Evolutionary conservation across 257 asterid genomes (phyloP).

Genomic region (Nicotiana paniculata): DNA sequence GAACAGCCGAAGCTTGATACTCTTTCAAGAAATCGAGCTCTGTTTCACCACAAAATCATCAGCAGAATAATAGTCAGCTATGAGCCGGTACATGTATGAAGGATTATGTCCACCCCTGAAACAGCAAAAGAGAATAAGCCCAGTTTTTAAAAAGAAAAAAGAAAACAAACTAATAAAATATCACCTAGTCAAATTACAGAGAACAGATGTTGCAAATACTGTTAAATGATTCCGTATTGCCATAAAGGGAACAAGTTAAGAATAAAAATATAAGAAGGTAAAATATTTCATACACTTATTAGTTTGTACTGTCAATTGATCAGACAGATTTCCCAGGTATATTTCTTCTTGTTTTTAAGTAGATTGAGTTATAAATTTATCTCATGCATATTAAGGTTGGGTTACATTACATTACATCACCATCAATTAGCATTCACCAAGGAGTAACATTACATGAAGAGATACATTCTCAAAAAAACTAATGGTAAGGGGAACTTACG

Average conservation of each 20-base stretch:
- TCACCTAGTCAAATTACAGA: neutral
- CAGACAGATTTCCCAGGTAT: neutral
- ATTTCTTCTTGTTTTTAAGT: neutral
- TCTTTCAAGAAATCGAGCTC: slow-evolving; percentile 56
- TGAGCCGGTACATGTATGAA: slow-evolving; percentile 87
- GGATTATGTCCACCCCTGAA: slow-evolving; percentile 96
- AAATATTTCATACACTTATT: neutral
- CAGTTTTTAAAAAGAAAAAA: neutral
- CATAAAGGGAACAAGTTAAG: neutral
- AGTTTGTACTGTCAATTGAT: neutral
- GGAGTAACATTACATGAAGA: neutral
- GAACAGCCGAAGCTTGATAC: slow-evolving; percentile 15
- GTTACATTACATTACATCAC: neutral
- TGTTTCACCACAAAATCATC: slow-evolving; percentile 69
- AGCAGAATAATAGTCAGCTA: slow-evolving; percentile 92
- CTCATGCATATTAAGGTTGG: neutral
- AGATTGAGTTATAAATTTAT: neutral
- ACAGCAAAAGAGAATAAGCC: slow-evolving; percentile 11
- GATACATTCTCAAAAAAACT: neutral
- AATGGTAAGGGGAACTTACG: slow-evolving; percentile 49
- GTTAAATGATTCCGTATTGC: neutral
- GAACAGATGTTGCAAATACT: neutral
- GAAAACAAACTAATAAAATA: neutral
- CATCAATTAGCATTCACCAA: neutral
- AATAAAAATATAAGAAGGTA: neutral